Evolutionary conservation across 2,329 filamentous ascomycete species (phyloP).

Genomic region (Grosmannia serpens): DNA sequence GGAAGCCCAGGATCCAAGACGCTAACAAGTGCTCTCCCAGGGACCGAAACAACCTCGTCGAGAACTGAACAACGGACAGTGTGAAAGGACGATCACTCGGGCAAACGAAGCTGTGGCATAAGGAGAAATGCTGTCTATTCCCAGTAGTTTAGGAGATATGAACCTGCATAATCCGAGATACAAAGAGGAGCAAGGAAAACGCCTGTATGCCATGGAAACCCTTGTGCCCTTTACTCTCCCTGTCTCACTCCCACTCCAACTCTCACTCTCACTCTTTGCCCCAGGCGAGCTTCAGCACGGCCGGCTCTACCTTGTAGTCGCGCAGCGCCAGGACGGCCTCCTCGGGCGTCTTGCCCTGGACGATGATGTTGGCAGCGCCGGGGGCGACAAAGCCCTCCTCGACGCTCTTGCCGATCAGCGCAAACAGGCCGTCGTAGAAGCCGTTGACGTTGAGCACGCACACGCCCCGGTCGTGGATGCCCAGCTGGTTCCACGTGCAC

Average conservation of each 20-base stretch:
- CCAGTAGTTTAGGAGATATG: not conserved
- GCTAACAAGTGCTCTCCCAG: not conserved
- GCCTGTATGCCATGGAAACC: not conserved
- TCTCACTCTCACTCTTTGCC: conserved; percentile 38
- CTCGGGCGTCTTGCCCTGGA: conserved; percentile 60
- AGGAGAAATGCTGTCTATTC: not conserved
- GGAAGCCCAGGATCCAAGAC: too few species aligned
- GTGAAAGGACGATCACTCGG: not conserved
- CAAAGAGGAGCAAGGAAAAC: not conserved
- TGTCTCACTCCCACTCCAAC: not conserved
- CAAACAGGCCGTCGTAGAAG: conserved; percentile 80
- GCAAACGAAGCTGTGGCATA: not conserved
- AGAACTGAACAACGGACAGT: not conserved
- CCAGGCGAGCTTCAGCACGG: conserved; percentile 76
- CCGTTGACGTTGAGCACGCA: conserved; percentile 79
- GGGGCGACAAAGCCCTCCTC: conserved; percentile 63
- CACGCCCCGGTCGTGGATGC: conserved; percentile 73
- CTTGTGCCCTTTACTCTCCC: not conserved
- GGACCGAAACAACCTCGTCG: not conserved
- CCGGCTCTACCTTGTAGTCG: conserved; percentile 64
- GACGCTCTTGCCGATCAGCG: conserved; percentile 70
- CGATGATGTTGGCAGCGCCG: conserved; percentile 63
- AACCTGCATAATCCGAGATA: not conserved
- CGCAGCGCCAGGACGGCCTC: conserved; percentile 60
- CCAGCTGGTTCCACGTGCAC: conserved; percentile 90